These are phyloP conservation scores for Ophiosphaerella korrae DNA, from an alignment of 2,329 filamentous ascomycete genomes.

Conservation along the genomic window DNA sequence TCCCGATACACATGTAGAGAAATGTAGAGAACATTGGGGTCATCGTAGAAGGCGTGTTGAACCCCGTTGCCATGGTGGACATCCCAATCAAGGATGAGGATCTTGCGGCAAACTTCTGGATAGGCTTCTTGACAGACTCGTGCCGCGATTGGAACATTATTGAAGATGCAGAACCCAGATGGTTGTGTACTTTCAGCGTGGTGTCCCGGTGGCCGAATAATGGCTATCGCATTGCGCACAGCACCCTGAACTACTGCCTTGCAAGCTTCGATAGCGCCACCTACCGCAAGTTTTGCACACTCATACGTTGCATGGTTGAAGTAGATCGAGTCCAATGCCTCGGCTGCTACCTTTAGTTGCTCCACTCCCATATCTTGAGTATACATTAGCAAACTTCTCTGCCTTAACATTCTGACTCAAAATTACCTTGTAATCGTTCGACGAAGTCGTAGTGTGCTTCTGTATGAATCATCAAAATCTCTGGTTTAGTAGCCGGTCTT, in stretches of 20 bases:
- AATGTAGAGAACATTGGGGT: slow-evolving; percentile 94
- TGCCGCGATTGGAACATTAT: slow-evolving; percentile 95
- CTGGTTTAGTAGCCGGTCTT: slow-evolving; percentile 75
- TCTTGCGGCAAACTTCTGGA: slow-evolving; percentile 79
- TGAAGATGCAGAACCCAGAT: slow-evolving; percentile 97
- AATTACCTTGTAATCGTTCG: slow-evolving; percentile 57
- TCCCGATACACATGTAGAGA: slow-evolving; percentile 88
- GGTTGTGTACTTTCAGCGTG: slow-evolving; percentile 86
- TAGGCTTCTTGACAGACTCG: slow-evolving; percentile 83
- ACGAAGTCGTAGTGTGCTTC: slow-evolving; percentile 82
- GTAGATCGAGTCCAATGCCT: slow-evolving; percentile 53
- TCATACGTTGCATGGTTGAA: slow-evolving; percentile 79
- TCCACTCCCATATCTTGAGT: slow-evolving; percentile 53
- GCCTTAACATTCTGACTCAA: slow-evolving; percentile 5
- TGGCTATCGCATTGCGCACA: slow-evolving; percentile 93
- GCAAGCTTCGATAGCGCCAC: slow-evolving; percentile 94
- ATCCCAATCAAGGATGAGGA: slow-evolving; percentile 91
- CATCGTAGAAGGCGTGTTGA: slow-evolving; percentile 93
- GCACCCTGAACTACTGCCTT: slow-evolving; percentile 82
- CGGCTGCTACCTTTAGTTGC: slow-evolving; percentile 71
- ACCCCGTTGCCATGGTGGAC: slow-evolving; percentile 86
- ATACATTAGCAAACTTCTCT: slow-evolving; percentile 11
- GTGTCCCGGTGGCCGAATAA: slow-evolving; percentile 93
- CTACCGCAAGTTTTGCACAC: slow-evolving; percentile 82
- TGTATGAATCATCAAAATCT: slow-evolving; percentile 81